Base-by-base conservation (phyloP, 495 filamentous ascomycete species). In the Hyphodiscus hymeniophilus region DNA sequence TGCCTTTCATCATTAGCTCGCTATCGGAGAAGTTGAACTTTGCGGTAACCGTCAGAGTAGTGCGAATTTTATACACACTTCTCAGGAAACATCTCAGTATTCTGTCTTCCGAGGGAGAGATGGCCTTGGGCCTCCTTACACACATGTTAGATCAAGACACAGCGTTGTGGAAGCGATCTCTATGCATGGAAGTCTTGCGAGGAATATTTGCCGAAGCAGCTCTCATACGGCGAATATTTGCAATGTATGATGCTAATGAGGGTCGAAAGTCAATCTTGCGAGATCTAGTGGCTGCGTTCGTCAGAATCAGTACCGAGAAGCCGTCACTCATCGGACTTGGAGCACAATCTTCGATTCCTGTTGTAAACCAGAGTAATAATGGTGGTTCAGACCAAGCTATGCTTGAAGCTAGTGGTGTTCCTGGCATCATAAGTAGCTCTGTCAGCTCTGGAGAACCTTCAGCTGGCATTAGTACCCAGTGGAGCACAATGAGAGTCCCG, bases 161-260 rank as follows among this genome's bases (percentile, higher is more conserved):
- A 5, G 69, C 78, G 1, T 61, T 77, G 4, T 98, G 92, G 92
- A 95, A 87, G 59, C 72, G 94, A 31, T 80, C 85, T 1, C 61
- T 95, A 15, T 91, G 87, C 52, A 90, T 98, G 81, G 92, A 98
- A 58, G 73, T 94, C 0, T 87, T 94, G 53, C 77, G 85, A 24
- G 85, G 82, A 18, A 73, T 97, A 32, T 94, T 94, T 63, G 69
- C 83, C 0, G 89, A 95, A 43, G 78, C 84, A 12, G 71, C 73
- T 2, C 75, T 92, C 10, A 72, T 95, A 5, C 74, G 91, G 33
- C 79, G 83, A 15, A 86, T 96, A 6, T 97, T 88, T 55, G 71
- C 80, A 5, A 66, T 84, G 28, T 96, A 82, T 57, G 92, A 98
- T 52, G 74, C 76, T 21, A 67, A 75, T 32, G 76, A 89, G 26